These are phyloP conservation scores for Colletotrichum camelliae DNA, from an alignment of 2,329 filamentous ascomycete species.

Conservation along the genomic window DNA sequence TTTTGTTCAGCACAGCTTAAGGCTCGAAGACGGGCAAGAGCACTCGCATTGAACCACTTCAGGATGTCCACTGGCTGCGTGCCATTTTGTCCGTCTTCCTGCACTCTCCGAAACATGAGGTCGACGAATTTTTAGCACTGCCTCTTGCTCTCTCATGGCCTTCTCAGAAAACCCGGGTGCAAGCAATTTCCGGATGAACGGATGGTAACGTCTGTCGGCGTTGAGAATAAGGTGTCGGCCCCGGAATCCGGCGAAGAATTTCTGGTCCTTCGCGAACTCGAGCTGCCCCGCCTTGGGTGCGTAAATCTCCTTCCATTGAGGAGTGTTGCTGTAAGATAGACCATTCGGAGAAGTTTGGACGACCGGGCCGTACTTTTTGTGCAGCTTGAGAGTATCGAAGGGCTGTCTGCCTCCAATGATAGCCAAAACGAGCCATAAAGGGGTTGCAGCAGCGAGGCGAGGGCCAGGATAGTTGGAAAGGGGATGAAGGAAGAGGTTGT, in stretches of 20 bases:
- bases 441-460: neutral
- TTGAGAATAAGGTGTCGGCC: constrained; percentile 20
- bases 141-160: constrained; percentile 26
- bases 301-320: constrained; percentile 46
- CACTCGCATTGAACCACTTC: constrained; percentile 26
- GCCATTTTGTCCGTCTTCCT: constrained; percentile 27
- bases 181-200: neutral
- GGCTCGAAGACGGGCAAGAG: neutral
- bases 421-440: neutral
- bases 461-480: constrained; percentile 34
- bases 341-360: constrained; percentile 52
- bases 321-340: constrained; percentile 43
- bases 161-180: constrained; percentile 27
- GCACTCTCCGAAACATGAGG: constrained; percentile 40
- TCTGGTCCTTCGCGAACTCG: constrained; percentile 9
- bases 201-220: neutral
- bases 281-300: constrained; percentile 22
- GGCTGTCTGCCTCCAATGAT: constrained; percentile 22
- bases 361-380: constrained; percentile 46
- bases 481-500: constrained; percentile 38
- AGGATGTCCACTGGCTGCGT: constrained; percentile 25
- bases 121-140: constrained; percentile 40
- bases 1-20: neutral
- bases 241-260: neutral
- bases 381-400: constrained; percentile 33